phyloP scores from a whole-genome alignment of 2,329 filamentous ascomycete species.

The Fonsecaea pedrosoi region DNA sequence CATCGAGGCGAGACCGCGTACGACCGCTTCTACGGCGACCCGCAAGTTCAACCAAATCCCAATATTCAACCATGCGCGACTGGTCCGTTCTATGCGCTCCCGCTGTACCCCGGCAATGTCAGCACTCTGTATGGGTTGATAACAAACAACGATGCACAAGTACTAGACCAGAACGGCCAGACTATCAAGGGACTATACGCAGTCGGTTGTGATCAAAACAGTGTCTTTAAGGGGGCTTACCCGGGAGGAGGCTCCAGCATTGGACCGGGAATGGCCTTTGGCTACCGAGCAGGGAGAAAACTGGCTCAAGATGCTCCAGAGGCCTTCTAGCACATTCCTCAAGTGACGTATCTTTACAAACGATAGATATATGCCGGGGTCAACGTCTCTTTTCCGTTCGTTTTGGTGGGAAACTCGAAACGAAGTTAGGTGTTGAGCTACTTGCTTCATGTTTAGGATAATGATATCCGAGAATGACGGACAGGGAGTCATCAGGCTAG shows the following conservation, averaged over 20 bases:
- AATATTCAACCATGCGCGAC: conserved; percentile 44
- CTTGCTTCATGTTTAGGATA: neutral
- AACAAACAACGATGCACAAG: conserved; percentile 23
- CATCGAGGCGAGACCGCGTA: conserved; percentile 45
- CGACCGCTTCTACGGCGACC: conserved; percentile 46
- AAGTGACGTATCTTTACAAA: neutral
- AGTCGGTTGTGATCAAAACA: conserved; percentile 23
- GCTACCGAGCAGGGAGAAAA: conserved; percentile 21
- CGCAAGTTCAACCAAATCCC: conserved; percentile 42
- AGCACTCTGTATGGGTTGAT: conserved; percentile 41
- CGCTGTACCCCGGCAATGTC: conserved; percentile 48
- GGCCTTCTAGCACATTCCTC: neutral
- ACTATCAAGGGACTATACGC: conserved; percentile 26
- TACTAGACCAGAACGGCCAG: conserved; percentile 13
- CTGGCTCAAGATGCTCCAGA: neutral
- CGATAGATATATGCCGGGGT: neutral
- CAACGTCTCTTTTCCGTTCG: neutral
- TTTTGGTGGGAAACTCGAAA: neutral
- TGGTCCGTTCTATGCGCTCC: conserved; percentile 46
- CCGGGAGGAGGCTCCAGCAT: conserved; percentile 27
- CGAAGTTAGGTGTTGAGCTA: neutral
- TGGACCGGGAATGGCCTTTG: conserved; percentile 31
- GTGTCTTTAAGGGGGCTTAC: conserved; percentile 20
- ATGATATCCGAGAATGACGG: neutral
- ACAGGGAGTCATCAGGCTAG: neutral